These are phyloP conservation scores for Alternaria triticimaculans DNA, from an alignment of 2,329 filamentous ascomycete genomes.

Conservation along the genomic window DNA sequence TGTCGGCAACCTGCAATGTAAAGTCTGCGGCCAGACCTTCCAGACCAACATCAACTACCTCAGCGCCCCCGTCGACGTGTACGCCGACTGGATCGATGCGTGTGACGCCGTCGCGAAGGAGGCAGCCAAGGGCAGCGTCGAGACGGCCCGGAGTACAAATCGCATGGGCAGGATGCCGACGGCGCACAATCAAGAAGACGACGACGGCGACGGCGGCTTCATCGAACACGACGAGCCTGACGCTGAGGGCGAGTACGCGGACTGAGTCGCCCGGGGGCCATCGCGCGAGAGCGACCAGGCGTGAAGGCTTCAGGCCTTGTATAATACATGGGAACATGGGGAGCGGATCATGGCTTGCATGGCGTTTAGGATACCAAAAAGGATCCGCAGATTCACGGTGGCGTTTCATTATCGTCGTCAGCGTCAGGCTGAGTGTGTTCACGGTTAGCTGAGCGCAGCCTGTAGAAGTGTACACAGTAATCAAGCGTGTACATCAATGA, in stretches of 20 bases:
- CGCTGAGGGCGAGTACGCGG: conserved; percentile 47
- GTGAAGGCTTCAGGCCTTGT: conserved; percentile 13
- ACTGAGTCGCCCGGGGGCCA: conserved; percentile 11
- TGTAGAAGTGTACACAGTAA: background rate
- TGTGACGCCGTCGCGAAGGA: conserved; percentile 75
- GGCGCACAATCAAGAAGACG: conserved; percentile 21
- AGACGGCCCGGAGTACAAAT: conserved; percentile 32
- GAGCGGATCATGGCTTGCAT: conserved; percentile 21
- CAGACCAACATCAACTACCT: conserved; percentile 94
- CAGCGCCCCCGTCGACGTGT: conserved; percentile 90
- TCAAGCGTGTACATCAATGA: background rate
- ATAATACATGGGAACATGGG: conserved; percentile 17
- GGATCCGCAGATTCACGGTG: conserved; percentile 16
- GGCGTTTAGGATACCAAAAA: conserved; percentile 35
- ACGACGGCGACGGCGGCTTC: conserved; percentile 46
- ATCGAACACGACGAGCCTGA: conserved; percentile 49
- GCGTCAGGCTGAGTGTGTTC: conserved; percentile 1
- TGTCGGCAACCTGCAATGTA: conserved; percentile 85
- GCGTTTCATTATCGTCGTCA: conserved; percentile 2
- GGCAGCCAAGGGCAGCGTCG: conserved; percentile 52
- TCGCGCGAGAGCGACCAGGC: background rate
- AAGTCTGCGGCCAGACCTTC: conserved; percentile 91
- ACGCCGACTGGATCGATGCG: conserved; percentile 98
- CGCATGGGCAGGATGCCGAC: conserved; percentile 34
- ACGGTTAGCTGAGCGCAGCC: background rate